Evolutionary conservation across 2,329 filamentous ascomycete genomes (phyloP).

Genomic region (Fusarium protoensiforme): DNA sequence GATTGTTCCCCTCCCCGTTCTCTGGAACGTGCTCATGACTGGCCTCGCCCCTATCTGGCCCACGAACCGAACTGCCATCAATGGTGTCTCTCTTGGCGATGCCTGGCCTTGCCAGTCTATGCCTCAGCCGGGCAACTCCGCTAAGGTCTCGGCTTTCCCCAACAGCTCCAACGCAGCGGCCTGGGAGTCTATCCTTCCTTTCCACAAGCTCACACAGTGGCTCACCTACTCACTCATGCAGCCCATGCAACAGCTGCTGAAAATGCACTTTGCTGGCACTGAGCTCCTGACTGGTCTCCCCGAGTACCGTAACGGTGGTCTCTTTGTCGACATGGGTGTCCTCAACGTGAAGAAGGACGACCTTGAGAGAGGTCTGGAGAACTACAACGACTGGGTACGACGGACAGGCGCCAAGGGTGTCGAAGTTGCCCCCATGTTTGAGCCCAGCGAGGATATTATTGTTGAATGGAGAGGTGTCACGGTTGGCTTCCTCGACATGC

Average conservation of each 20-base stretch:
- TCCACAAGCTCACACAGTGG: constrained; percentile 97
- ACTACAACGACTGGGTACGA: constrained; percentile 73
- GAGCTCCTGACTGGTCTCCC: constrained; percentile 88
- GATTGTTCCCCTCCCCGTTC: constrained; percentile 84
- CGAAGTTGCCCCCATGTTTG: constrained; percentile 68
- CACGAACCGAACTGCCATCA: constrained; percentile 83
- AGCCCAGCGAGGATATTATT: constrained; percentile 69
- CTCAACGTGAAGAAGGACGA: constrained; percentile 79
- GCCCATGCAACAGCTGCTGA: constrained; percentile 84
- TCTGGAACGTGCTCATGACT: constrained; percentile 93
- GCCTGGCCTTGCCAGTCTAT: constrained; percentile 92
- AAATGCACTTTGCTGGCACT: constrained; percentile 82
- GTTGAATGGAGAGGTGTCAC: constrained; percentile 75
- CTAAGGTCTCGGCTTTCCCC: constrained; percentile 41
- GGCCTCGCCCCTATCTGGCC: constrained; percentile 92
- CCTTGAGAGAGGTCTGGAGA: constrained; percentile 74
- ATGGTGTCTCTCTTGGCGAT: constrained; percentile 88
- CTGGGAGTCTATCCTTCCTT: constrained; percentile 86
- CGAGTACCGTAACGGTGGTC: constrained; percentile 91
- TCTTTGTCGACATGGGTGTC: constrained; percentile 87
- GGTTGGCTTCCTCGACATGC: constrained; percentile 67
- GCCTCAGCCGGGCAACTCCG: constrained; percentile 67
- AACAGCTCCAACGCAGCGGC: constrained; percentile 41
- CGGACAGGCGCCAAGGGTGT: constrained; percentile 73
- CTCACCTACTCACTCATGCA: constrained; percentile 94